Evolutionary conservation across 805 yeast genomes (phyloP).

Genomic region (Monosporozyma yasuniensis): DNA sequence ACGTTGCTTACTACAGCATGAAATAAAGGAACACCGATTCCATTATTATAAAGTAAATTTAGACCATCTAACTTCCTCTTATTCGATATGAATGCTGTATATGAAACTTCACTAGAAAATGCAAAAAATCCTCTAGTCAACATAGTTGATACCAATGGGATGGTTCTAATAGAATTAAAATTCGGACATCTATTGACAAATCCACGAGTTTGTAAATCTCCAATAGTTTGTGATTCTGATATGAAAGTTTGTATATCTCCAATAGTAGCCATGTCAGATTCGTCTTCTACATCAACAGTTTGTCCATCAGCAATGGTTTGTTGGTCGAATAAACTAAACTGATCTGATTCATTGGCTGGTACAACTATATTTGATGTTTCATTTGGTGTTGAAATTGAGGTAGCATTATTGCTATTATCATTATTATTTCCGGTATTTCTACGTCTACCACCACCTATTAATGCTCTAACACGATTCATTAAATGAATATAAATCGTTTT

Average conservation of each 20-base stretch:
- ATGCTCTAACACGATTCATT: conserved; percentile 14
- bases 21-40: conserved; percentile 31
- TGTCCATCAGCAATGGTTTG: not conserved
- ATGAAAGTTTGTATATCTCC: conserved; percentile 15
- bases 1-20: conserved; percentile 27
- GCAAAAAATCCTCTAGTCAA: conserved; percentile 32
- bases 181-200: conserved; percentile 26
- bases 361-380: conserved; percentile 13
- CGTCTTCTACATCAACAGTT: not conserved
- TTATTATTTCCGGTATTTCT: not conserved
- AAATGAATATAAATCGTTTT: not conserved
- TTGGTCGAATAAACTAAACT: not conserved
- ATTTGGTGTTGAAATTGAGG: conserved; percentile 4
- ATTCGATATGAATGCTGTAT: conserved; percentile 19
- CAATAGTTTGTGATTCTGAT: conserved; percentile 23
- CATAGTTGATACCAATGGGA: conserved; percentile 29
- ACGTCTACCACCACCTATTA: conserved; percentile 7
- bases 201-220: conserved; percentile 22
- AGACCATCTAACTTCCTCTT: conserved; percentile 21
- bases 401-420: not conserved
- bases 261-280: not conserved
- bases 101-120: conserved; percentile 32
- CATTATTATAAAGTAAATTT: conserved; percentile 9
- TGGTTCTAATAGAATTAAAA: conserved; percentile 19
- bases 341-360: not conserved